A percentile compares a stretch with the other conserved stretches of the same genome.
phyloP scores from a whole-genome alignment of 129 eudicot species.

The Tanacetum coccineum region DNA sequence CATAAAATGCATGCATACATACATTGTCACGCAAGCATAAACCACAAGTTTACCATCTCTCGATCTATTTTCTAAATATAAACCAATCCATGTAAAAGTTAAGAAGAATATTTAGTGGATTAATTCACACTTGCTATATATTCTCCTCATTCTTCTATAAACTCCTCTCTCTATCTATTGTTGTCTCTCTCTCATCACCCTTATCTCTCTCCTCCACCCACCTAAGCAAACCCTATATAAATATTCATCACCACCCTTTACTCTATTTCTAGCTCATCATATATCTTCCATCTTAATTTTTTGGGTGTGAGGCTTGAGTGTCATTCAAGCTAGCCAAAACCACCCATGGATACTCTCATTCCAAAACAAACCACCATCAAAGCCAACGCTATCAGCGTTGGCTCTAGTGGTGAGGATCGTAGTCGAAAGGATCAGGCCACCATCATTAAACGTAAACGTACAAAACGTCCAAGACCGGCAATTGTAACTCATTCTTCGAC shows the following conservation, averaged over 20 bases:
- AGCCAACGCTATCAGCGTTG: neutral
- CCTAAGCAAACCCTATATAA: slow-evolving; percentile 21
- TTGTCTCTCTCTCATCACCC: neutral
- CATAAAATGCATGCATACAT: neutral
- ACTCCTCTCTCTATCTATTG: neutral
- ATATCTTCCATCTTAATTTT: neutral
- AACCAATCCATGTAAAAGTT: slow-evolving; percentile 13
- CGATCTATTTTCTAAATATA: neutral
- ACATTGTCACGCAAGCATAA: too few relatives aligned
- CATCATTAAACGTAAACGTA: slow-evolving; percentile 68
- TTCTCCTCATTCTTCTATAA: slow-evolving; percentile 22
- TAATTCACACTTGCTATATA: slow-evolving; percentile 24
- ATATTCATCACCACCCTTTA: slow-evolving; percentile 22
- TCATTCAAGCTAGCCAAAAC: slow-evolving; percentile 26
- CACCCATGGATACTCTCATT: slow-evolving; percentile 24
- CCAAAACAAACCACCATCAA: slow-evolving; percentile 11
- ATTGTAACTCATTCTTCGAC: slow-evolving; percentile 30
- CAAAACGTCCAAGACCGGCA: slow-evolving; percentile 65
- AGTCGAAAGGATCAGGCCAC: slow-evolving; percentile 17
- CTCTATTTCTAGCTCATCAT: slow-evolving; percentile 22
- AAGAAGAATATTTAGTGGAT: slow-evolving; percentile 32
- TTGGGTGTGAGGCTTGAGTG: slow-evolving; percentile 29
- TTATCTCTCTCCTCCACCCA: slow-evolving; percentile 16
- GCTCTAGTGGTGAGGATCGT: slow-evolving; percentile 1
- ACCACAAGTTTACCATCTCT: neutral